Percentiles rank a stretch among this genome's conserved stretches.
These are phyloP conservation scores for Stentor coeruleus DNA, from an alignment of 73 alveolate species.

Conservation along the genomic window DNA sequence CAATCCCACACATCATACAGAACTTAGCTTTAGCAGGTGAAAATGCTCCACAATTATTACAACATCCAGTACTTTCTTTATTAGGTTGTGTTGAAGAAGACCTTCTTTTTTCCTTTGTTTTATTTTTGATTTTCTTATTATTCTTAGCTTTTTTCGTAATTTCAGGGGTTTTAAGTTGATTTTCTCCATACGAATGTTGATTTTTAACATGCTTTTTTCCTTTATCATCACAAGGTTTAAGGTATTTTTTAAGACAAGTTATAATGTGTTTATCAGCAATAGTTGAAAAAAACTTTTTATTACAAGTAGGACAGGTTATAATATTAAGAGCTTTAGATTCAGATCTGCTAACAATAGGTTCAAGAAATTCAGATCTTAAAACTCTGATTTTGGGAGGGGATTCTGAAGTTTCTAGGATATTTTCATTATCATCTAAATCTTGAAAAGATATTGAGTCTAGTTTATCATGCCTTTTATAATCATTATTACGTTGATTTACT, in stretches of 20 bases:
- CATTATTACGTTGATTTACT: neutral
- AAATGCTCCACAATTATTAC: neutral
- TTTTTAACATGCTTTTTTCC: neutral
- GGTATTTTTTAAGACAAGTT: neutral
- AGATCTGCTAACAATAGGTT: too few species aligned
- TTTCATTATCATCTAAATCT: neutral
- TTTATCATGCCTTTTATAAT: too few species aligned
- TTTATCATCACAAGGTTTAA: neutral
- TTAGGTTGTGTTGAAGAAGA: neutral
- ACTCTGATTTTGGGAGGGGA: neutral
- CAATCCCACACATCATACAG: conserved; percentile 24
- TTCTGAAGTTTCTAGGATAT: neutral
- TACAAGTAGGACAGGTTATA: neutral
- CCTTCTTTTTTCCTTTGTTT: neutral
- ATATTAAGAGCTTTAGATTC: too few species aligned
- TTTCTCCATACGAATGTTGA: neutral
- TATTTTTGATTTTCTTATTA: too few species aligned
- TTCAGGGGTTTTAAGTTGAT: neutral
- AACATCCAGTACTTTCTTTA: neutral
- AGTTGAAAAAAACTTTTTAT: neutral
- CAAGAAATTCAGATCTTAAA: neutral
- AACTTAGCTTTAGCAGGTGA: neutral
- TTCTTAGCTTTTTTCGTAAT: too few species aligned
- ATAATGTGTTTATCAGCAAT: neutral
- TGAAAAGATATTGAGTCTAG: too few species aligned